A percentile compares a stretch with the other conserved stretches of the same genome.
Conservation (phyloP, 805 yeast genomes). For the Danielia oregonensis region DNA sequence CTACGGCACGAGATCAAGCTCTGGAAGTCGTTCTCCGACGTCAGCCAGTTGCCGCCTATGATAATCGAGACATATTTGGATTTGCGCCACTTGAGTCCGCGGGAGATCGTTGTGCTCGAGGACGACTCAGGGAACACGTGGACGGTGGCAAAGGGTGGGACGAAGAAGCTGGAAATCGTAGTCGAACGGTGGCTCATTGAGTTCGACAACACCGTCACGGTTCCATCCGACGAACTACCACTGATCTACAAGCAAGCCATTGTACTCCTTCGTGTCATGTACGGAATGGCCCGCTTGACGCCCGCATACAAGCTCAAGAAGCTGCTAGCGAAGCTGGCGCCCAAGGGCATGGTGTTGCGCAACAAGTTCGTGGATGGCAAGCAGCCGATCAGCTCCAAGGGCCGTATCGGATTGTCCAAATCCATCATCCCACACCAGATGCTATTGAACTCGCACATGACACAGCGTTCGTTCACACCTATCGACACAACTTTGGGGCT, state of each 20-base stretch:
- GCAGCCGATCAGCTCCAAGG: conserved; percentile 72
- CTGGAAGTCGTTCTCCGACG: conserved; percentile 52
- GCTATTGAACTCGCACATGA: conserved; percentile 46
- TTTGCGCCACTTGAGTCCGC: conserved; percentile 50
- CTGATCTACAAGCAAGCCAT: conserved; percentile 70
- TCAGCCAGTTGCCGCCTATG: conserved; percentile 64
- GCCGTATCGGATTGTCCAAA: conserved; percentile 80
- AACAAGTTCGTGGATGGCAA: conserved; percentile 72
- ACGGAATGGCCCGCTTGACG: conserved; percentile 59
- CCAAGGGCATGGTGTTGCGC: conserved; percentile 41
- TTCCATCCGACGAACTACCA: conserved; percentile 53
- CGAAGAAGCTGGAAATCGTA: conserved; percentile 77
- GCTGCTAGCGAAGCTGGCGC: conserved; percentile 16
- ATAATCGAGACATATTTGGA: conserved; percentile 82
- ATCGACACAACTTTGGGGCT: conserved; percentile 75
- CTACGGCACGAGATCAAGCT: conserved; percentile 54
- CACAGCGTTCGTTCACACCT: conserved; percentile 62
- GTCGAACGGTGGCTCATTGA: conserved; percentile 92
- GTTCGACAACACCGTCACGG: conserved; percentile 51
- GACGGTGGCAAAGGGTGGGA: conserved; percentile 54
- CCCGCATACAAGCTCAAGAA: conserved; percentile 66
- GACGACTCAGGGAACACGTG: conserved; percentile 54
- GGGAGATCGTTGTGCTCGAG: conserved; percentile 55
- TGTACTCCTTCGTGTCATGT: conserved; percentile 68
- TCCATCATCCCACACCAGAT: conserved; percentile 47